Evolutionary conservation across 306 rosid species (phyloP).

Genomic region (Corylus heterophylla): DNA sequence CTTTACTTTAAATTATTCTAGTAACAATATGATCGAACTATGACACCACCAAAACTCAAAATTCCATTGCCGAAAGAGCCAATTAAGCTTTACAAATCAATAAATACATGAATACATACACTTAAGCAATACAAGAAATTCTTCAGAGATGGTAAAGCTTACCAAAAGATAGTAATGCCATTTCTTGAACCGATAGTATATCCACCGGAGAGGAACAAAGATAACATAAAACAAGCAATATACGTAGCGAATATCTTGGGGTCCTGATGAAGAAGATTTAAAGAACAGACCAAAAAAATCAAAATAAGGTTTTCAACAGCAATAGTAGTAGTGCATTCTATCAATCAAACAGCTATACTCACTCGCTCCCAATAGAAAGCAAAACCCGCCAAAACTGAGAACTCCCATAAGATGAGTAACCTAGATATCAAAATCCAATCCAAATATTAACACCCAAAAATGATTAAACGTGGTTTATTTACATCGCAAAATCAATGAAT

Average conservation of each 20-base stretch:
- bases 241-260: slow-evolving; percentile 77
- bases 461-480: neutral
- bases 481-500: neutral
- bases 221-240: slow-evolving; percentile 80
- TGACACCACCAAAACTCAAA: neutral
- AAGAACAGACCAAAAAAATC: slow-evolving; percentile 8
- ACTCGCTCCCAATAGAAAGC: slow-evolving; percentile 93
- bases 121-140: neutral
- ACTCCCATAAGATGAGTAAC: slow-evolving; percentile 84
- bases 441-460: neutral
- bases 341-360: slow-evolving; percentile 41
- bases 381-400: slow-evolving; percentile 79
- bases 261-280: slow-evolving; percentile 53
- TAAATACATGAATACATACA: neutral
- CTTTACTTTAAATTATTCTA: neutral
- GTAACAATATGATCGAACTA: neutral
- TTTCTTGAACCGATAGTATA: slow-evolving; percentile 89
- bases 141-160: slow-evolving; percentile 29
- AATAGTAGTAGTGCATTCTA: slow-evolving; percentile 13
- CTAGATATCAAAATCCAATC: slow-evolving; percentile 29
- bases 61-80: neutral
- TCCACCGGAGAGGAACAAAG: slow-evolving; percentile 96
- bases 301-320: neutral
- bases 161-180: slow-evolving; percentile 98
- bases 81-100: slow-evolving; percentile 5